Percentiles rank a stretch among this genome's conserved stretches.
Conservation (phyloP, 805 yeast genomes). For the Wickerhamiella spandovensis region DNA sequence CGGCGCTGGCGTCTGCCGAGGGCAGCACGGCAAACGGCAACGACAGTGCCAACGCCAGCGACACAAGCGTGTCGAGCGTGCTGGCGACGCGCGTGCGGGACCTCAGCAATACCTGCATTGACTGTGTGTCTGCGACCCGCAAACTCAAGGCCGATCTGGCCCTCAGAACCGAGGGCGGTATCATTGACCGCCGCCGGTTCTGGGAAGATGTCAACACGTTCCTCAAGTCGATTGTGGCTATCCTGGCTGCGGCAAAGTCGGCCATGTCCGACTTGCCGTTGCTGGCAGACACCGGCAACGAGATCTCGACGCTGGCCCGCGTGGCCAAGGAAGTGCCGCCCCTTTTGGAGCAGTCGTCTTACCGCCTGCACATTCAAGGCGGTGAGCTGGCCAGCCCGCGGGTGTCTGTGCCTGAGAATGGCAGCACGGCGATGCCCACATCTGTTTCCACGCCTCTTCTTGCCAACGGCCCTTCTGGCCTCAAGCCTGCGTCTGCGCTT, state of each 20-base stretch:
- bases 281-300: slow-evolving; percentile 60
- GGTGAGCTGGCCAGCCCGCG: neutral
- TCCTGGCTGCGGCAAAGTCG: slow-evolving; percentile 68
- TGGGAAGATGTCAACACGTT: slow-evolving; percentile 81
- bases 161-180: slow-evolving; percentile 35
- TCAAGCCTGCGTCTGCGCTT: too few relatives aligned
- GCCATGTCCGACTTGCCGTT: slow-evolving; percentile 73
- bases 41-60: slow-evolving; percentile 34
- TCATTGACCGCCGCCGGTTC: slow-evolving; percentile 45
- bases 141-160: slow-evolving; percentile 43
- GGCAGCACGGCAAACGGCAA: slow-evolving; percentile 30
- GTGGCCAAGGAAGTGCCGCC: slow-evolving; percentile 87
- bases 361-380: slow-evolving; percentile 16
- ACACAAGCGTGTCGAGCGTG: slow-evolving; percentile 26
- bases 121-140: slow-evolving; percentile 72
- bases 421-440: neutral
- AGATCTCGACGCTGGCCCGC: slow-evolving; percentile 64
- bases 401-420: neutral
- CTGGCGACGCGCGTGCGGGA: slow-evolving; percentile 58
- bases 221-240: slow-evolving; percentile 68
- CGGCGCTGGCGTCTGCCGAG: slow-evolving; percentile 16
- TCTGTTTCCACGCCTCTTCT: neutral
- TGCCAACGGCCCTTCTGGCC: neutral
- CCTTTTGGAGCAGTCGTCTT: slow-evolving; percentile 57
- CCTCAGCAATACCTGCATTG: slow-evolving; percentile 59